A percentile compares a stretch with the other conserved stretches of the same genome.
phyloP scores from a whole-genome alignment of 1,284 basidiomycete genomes.

The Melampsora larici-populina region DNA sequence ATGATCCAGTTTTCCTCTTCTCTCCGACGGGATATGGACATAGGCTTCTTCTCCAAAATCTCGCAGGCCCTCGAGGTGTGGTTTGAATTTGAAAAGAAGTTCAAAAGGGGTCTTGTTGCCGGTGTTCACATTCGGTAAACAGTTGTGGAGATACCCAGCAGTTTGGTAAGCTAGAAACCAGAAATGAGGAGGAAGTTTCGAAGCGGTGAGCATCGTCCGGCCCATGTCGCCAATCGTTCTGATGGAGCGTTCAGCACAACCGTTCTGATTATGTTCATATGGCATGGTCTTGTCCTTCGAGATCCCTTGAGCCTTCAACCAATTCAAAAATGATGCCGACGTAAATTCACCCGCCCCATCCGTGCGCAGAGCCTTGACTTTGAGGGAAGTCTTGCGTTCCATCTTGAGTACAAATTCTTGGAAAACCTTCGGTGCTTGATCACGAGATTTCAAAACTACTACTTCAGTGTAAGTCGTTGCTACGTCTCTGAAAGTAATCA shows the following conservation, averaged over 20 bases:
- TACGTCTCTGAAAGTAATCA: conserved; percentile 7
- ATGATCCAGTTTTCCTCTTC: conserved; percentile 2
- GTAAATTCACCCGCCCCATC: conserved; percentile 19
- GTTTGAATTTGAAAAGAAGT: conserved; percentile 3
- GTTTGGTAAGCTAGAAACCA: not conserved
- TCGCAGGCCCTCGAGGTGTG: not conserved
- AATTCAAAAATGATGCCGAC: not conserved
- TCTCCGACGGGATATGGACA: conserved; percentile 3
- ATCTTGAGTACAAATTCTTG: conserved; percentile 5
- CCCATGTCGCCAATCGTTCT: not conserved
- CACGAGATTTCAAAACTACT: not conserved
- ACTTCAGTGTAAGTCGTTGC: conserved; percentile 9
- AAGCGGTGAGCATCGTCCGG: not conserved
- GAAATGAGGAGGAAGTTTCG: not conserved
- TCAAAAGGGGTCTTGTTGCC: not conserved
- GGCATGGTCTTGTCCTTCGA: not conserved
- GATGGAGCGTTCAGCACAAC: conserved; percentile 2
- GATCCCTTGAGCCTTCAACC: not conserved
- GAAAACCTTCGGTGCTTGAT: not conserved
- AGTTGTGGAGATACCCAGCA: not conserved
- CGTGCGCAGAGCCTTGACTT: conserved; percentile 12
- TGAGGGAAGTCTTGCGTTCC: not conserved
- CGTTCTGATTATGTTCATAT: too few relatives aligned
- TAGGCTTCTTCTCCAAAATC: conserved; percentile 6
- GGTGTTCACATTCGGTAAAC: not conserved